Evolutionary conservation across 2,329 filamentous ascomycete species (phyloP).

Genomic region (Fusarium pseudonygamai): DNA sequence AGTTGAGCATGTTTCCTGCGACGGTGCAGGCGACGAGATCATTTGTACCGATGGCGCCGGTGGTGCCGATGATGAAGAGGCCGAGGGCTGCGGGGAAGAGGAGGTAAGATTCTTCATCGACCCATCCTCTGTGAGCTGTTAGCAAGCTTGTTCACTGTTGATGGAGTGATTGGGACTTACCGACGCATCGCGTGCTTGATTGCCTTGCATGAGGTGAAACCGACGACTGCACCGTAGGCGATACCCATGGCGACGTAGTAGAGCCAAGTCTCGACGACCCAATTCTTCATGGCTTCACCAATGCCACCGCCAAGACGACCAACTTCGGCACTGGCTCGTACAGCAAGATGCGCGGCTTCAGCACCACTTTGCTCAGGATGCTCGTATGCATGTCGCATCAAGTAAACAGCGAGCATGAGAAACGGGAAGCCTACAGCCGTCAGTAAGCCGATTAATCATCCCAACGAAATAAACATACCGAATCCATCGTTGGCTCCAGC

Average conservation of each 20-base stretch:
- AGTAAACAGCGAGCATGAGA: conserved; percentile 52
- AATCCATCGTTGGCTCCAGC: conserved; percentile 71
- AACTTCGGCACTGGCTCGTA: conserved; percentile 47
- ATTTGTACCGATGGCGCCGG: conserved; percentile 66
- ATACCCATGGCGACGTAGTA: conserved; percentile 66
- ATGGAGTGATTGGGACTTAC: conserved; percentile 21
- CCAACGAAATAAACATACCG: conserved; percentile 42
- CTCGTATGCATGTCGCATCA: conserved; percentile 15
- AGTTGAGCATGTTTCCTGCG: conserved; percentile 68
- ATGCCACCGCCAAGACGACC: conserved; percentile 63
- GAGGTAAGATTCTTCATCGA: conserved; percentile 64
- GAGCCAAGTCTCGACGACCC: conserved; percentile 68
- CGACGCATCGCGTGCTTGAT: conserved; percentile 55
- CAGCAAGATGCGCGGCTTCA: conserved; percentile 18
- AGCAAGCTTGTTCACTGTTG: background rate
- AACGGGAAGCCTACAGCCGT: conserved; percentile 58
- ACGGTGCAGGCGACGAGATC: conserved; percentile 70
- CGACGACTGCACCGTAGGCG: conserved; percentile 62
- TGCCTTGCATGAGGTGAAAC: conserved; percentile 57
- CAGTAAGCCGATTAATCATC: fast-evolving
- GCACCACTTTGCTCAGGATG: background rate
- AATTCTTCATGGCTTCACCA: conserved; percentile 62
- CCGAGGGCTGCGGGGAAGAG: conserved; percentile 62
- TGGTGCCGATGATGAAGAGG: conserved; percentile 66
- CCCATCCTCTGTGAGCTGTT: conserved; percentile 55